Evolutionary conservation across 805 yeast species (phyloP).

Genomic region (Zygotorulaspora florentina): DNA sequence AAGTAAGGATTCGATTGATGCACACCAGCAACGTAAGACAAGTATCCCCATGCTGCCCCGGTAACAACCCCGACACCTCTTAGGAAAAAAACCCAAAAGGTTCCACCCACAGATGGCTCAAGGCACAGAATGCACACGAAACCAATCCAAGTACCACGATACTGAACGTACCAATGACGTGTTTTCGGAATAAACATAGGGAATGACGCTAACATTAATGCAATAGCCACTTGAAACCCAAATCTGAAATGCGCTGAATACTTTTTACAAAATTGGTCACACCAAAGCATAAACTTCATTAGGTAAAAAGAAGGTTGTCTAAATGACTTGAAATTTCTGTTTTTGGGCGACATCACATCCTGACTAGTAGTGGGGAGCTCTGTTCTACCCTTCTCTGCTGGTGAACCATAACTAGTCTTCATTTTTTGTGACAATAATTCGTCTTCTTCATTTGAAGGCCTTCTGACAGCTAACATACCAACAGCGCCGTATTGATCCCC

Average conservation of each 20-base stretch:
- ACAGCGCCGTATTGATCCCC: slow-evolving; percentile 6
- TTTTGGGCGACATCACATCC: not conserved
- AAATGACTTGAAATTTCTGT: not conserved
- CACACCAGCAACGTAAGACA: slow-evolving; percentile 44
- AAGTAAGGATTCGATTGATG: slow-evolving; percentile 40
- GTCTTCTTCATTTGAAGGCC: slow-evolving; percentile 30
- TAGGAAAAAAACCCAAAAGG: slow-evolving; percentile 44
- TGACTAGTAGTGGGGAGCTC: slow-evolving; percentile 12
- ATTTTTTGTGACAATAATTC: slow-evolving; percentile 26
- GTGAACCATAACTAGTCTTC: slow-evolving; percentile 1
- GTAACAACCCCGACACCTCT: slow-evolving; percentile 45
- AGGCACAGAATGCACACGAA: slow-evolving; percentile 47
- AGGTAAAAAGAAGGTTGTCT: slow-evolving; percentile 2
- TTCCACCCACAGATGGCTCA: slow-evolving; percentile 50
- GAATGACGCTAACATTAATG: slow-evolving; percentile 45
- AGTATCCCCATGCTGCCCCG: slow-evolving; percentile 49
- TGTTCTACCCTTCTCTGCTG: not conserved
- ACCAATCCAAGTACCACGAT: slow-evolving; percentile 51
- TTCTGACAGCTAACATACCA: slow-evolving; percentile 15
- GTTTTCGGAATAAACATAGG: slow-evolving; percentile 48
- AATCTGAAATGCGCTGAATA: slow-evolving; percentile 40
- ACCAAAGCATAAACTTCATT: slow-evolving; percentile 8
- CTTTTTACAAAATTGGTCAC: slow-evolving; percentile 19
- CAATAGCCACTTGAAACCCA: slow-evolving; percentile 44
- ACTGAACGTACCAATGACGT: slow-evolving; percentile 46